Evolutionary conservation across 345 rosid genomes (phyloP).

Genomic region (Gossypium longicalyx): DNA sequence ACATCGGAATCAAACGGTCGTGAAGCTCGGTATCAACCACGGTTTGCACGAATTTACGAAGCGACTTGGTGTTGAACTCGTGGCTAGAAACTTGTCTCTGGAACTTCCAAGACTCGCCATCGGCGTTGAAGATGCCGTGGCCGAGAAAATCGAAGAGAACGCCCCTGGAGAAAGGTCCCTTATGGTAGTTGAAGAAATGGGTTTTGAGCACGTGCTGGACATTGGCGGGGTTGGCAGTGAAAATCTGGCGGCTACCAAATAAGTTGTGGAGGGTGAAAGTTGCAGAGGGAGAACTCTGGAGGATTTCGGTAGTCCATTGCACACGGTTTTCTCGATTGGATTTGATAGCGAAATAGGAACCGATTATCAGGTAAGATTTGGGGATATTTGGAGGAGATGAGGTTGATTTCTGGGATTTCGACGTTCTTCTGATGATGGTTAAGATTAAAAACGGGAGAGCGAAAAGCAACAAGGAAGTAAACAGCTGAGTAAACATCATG

Average conservation of each 20-base stretch:
- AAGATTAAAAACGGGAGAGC: background rate
- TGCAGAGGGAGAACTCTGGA: conserved; percentile 44
- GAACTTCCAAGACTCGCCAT: conserved; percentile 62
- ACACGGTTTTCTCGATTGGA: conserved; percentile 38
- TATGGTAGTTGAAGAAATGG: conserved; percentile 46
- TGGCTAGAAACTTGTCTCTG: conserved; percentile 73
- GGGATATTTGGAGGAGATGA: conserved; percentile 19
- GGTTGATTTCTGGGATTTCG: background rate
- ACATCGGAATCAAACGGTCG: conserved; percentile 52
- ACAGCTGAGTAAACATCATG: background rate
- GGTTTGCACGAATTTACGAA: conserved; percentile 53
- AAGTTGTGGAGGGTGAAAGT: conserved; percentile 43
- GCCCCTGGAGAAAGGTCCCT: conserved; percentile 31
- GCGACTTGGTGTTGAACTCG: conserved; percentile 68
- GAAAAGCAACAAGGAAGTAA: background rate
- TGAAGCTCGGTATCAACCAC: conserved; percentile 53
- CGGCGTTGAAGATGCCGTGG: conserved; percentile 60
- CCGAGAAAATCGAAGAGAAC: conserved; percentile 59
- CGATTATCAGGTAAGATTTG: conserved; percentile 50
- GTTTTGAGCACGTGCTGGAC: conserved; percentile 66
- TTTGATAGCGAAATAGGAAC: conserved; percentile 34
- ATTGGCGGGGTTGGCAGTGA: conserved; percentile 59
- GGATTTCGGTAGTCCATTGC: conserved; percentile 51
- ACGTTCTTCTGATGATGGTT: background rate
- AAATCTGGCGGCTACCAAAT: conserved; percentile 28